Base-by-base conservation (phyloP, 805 yeast genomes). In the Ascoidea asiatica region DNA sequence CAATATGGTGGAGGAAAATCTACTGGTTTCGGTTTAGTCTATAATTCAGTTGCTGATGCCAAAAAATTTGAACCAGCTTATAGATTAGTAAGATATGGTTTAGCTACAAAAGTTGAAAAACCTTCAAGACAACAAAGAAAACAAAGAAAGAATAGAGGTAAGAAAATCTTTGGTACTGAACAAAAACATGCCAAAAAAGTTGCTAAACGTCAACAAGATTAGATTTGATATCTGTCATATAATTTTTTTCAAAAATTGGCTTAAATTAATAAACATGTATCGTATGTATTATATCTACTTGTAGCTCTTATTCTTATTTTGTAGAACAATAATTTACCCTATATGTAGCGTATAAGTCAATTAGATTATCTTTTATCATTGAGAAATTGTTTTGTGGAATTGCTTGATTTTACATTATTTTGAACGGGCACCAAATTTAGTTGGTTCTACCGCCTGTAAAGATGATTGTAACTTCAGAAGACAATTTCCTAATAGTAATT, bases 1-100 rank as follows among this genome's bases (percentile, higher is more conserved):
- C 94, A 87, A 74, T 92, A 77, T 73, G 99, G 99, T 86, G 99
- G 99, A 74, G 95, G 97, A 67, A 90, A 86, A 75, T 86, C 98
- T 57, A 82, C 96, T 57, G 99, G 99, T 70, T 92, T 92, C 75
- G 99, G 97, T 74, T 79, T 92, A 69, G 85, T 92, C 65, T 92
- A 92, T 90, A 90, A 87, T 83, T 85, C 95, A 61, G 86, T 78
- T 64, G 96, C 94, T 62, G 95, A 89, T 68, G 90, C 95, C 17
- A 86, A 89, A 83, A 89, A 81, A 73, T 90, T 92, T 72, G 99
- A 92, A 79, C 99, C 99, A 76, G 67, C 87, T 59, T 92, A 92
- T 94, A 89, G 99, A 77, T 86, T 87, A 67, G 95, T 92, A 62
- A 89, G 99, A 84, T 84, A 86, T 79, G 97, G 97, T 66, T 79